Conservation (phyloP, 345 rosid species). For the Brassica cretica region DNA sequence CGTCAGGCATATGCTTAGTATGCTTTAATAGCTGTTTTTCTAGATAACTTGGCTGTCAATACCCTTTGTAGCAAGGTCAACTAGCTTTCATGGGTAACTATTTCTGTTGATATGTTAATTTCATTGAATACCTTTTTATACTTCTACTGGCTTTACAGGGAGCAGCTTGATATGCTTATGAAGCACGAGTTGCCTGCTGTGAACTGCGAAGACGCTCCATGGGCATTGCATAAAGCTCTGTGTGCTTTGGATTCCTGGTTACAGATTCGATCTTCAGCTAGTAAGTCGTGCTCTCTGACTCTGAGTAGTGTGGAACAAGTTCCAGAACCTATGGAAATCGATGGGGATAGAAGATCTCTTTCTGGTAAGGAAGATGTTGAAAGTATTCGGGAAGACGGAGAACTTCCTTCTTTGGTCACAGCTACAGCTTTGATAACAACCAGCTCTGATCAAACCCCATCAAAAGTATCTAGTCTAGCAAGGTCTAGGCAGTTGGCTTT, state of each 20-base stretch:
- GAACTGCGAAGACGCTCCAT: constrained; percentile 66
- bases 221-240: constrained; percentile 66
- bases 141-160: constrained; percentile 78
- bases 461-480: constrained; percentile 49
- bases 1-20: neutral
- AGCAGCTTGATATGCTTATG: constrained; percentile 80
- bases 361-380: constrained; percentile 64
- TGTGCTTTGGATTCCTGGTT: constrained; percentile 82
- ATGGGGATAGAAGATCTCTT: constrained; percentile 53
- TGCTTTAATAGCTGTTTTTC: neutral
- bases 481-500: constrained; percentile 73
- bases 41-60: neutral
- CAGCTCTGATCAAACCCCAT: constrained; percentile 43
- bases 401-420: constrained; percentile 80
- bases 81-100: neutral
- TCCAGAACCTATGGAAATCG: constrained; percentile 61
- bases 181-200: constrained; percentile 77
- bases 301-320: constrained; percentile 44
- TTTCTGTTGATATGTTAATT: constrained; percentile 24
- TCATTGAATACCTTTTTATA: constrained; percentile 42
- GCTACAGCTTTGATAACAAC: constrained; percentile 45
- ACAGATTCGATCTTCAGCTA: constrained; percentile 47
- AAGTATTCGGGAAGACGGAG: constrained; percentile 83
- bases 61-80: constrained; percentile 10
- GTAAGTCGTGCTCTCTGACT: constrained; percentile 46